Evolutionary conservation across 179 eudicot species (phyloP).

Genomic region (Amaranthus tricolor): DNA sequence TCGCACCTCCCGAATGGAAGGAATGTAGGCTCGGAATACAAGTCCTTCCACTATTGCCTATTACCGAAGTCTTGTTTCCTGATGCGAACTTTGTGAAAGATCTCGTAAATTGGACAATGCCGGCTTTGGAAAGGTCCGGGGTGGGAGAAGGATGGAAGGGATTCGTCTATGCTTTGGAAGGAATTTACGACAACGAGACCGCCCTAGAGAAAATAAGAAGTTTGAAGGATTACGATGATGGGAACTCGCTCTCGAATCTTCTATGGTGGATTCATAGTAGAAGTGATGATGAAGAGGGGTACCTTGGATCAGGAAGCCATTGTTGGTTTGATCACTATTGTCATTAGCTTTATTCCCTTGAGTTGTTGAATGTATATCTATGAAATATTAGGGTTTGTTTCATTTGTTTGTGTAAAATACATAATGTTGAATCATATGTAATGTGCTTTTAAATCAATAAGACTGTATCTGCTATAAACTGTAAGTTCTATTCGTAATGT

Average conservation of each 20-base stretch:
- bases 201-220: conserved; percentile 56
- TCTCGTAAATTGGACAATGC: conserved; percentile 73
- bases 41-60: conserved; percentile 66
- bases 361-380: background rate
- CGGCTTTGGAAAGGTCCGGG: conserved; percentile 63
- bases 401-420: background rate
- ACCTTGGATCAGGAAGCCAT: conserved; percentile 31
- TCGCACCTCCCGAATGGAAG: conserved; percentile 75
- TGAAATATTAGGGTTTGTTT: background rate
- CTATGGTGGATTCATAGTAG: conserved; percentile 92
- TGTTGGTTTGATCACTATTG: conserved; percentile 59
- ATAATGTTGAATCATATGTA: background rate
- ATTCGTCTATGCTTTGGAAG: conserved; percentile 70
- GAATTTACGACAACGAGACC: conserved; percentile 53
- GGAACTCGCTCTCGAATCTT: conserved; percentile 75
- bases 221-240: conserved; percentile 74
- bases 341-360: conserved; percentile 30
- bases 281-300: conserved; percentile 41
- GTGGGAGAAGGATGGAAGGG: conserved; percentile 98
- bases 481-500: too few relatives aligned
- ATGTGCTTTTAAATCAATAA: background rate
- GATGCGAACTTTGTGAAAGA: conserved; percentile 53
- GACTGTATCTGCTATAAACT: background rate
- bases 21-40: conserved; percentile 90
- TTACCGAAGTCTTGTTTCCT: conserved; percentile 64